Evolutionary conservation across 768 basidiomycete species (phyloP).

Genomic region (Lactarius hatsudake): DNA sequence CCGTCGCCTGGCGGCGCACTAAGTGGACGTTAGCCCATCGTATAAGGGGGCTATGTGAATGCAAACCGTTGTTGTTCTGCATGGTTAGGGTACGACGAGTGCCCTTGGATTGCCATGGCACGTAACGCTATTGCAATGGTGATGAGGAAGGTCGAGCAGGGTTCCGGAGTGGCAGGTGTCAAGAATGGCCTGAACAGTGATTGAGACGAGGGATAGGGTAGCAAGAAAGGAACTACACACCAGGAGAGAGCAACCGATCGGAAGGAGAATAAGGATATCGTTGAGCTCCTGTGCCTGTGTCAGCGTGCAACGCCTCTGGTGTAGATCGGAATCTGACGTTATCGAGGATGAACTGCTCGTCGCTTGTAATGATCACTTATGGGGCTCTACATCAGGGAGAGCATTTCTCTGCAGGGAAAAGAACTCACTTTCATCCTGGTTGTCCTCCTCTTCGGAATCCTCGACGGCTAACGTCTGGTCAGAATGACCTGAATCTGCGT

Average conservation of each 20-base stretch:
- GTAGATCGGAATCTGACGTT: conserved; percentile 22
- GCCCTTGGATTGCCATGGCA: conserved; percentile 31
- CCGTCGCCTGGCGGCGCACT: conserved; percentile 21
- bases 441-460: conserved; percentile 28
- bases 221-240: conserved; percentile 10
- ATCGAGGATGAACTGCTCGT: conserved; percentile 29
- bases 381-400: background rate
- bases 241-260: conserved; percentile 24
- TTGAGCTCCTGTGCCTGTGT: conserved; percentile 17
- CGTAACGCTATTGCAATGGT: conserved; percentile 30
- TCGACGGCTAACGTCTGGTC: conserved; percentile 21
- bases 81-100: conserved; percentile 25
- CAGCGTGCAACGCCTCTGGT: background rate
- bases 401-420: too few species aligned
- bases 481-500: conserved; percentile 31
- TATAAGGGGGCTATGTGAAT: background rate
- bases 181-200: conserved; percentile 26
- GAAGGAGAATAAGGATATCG: conserved; percentile 26
- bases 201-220: too few species aligned
- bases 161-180: conserved; percentile 33
- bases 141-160: conserved; percentile 30
- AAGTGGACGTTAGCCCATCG: background rate
- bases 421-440: conserved; percentile 29
- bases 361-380: conserved; percentile 19
- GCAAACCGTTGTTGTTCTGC: conserved; percentile 26